phyloP scores from a whole-genome alignment of 1,139 yeast genomes.

The Diutina sp. region DNA sequence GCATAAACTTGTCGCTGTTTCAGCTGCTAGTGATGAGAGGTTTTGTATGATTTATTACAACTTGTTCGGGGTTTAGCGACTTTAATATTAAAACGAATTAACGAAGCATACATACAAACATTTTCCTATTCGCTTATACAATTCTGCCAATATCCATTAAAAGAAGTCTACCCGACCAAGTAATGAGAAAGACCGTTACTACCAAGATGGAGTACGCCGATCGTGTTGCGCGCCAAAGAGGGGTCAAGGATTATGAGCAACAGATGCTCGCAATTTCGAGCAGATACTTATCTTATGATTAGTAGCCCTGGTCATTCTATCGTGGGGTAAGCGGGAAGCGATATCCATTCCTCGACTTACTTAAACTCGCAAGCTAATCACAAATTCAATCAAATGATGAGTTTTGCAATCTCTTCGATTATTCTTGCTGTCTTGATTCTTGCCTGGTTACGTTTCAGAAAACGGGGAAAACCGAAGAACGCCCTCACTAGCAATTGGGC shows the following conservation, averaged over 20 bases:
- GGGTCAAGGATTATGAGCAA: neutral
- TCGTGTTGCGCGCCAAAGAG: neutral
- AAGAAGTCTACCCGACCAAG: too few relatives aligned
- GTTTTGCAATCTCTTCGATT: neutral
- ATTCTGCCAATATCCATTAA: neutral
- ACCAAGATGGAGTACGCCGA: too few relatives aligned
- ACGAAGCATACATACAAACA: neutral
- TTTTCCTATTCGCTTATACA: neutral
- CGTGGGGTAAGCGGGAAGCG: neutral
- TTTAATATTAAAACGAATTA: neutral
- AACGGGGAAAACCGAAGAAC: neutral
- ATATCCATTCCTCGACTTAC: neutral
- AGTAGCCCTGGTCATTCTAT: neutral
- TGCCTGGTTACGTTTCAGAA: neutral
- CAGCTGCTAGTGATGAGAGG: slow-evolving; percentile 1
- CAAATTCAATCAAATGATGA: neutral
- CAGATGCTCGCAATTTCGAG: neutral
- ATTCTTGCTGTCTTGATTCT: neutral
- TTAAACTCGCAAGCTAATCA: neutral
- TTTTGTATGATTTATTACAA: neutral
- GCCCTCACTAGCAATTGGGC: neutral
- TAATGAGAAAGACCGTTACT: too few relatives aligned
- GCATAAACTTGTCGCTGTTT: neutral
- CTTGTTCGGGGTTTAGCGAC: neutral
- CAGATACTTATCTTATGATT: neutral